phyloP scores from a whole-genome alignment of 2,329 filamentous ascomycete species.

The Exserohilum rostratum region DNA sequence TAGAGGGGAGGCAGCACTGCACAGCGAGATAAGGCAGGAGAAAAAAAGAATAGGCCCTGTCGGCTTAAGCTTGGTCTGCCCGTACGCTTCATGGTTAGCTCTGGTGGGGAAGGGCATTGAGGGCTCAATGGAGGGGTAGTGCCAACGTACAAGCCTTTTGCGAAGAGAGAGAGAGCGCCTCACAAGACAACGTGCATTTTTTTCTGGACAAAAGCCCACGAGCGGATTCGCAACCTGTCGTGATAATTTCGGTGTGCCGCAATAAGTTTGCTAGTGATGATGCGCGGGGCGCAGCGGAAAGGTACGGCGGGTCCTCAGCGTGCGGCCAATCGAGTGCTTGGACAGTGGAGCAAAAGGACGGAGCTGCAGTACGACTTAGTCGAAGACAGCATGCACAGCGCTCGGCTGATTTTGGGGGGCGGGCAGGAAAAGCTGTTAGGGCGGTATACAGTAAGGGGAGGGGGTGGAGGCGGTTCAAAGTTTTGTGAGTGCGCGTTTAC shows the following conservation, averaged over 20 bases:
- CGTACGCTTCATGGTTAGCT: conserved; percentile 42
- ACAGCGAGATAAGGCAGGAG: conserved; percentile 16
- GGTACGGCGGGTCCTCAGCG: conserved; percentile 26
- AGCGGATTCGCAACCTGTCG: conserved; percentile 18
- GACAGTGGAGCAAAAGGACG: conserved; percentile 19
- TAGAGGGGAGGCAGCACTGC: conserved; percentile 8
- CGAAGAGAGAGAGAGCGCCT: conserved; percentile 30
- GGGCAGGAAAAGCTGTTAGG: conserved; percentile 3
- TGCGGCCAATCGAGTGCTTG: conserved; percentile 22
- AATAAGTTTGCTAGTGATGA: conserved; percentile 42
- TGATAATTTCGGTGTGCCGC: conserved; percentile 28
- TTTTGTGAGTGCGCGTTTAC: conserved; percentile 24
- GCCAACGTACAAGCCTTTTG: conserved; percentile 40
- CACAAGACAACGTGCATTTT: conserved; percentile 43
- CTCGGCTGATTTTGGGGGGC: conserved; percentile 14
- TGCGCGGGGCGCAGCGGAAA: conserved; percentile 37
- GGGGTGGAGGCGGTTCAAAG: conserved; percentile 13
- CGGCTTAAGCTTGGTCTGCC: conserved; percentile 40
- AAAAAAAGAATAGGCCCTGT: conserved; percentile 23
- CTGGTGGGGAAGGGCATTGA: conserved; percentile 27
- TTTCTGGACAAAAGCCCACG: conserved; percentile 1
- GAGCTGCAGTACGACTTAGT: conserved; percentile 36
- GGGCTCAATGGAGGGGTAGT: conserved; percentile 26
- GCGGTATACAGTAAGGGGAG: conserved; percentile 10
- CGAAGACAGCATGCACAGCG: conserved; percentile 17